Conservation (phyloP, 495 filamentous ascomycete genomes). For the Aspergillus egyptiacus region DNA sequence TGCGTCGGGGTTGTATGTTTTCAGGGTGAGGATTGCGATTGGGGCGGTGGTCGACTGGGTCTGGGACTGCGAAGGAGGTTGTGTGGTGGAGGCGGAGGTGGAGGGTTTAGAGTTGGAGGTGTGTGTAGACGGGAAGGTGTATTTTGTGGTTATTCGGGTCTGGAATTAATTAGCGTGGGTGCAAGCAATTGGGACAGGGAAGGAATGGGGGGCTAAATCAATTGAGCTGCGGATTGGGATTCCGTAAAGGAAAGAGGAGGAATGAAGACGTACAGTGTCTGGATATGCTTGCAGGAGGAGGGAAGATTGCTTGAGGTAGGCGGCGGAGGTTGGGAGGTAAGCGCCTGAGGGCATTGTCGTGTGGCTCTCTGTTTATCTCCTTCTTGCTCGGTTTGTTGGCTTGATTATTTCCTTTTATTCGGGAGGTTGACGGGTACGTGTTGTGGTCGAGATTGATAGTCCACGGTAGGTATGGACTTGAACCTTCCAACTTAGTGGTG, state of each 20-base stretch:
- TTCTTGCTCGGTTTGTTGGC: background rate
- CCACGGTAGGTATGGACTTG: no score
- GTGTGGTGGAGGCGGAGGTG: conserved; percentile 14
- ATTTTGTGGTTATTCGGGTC: conserved; percentile 82
- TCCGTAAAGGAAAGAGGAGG: no score
- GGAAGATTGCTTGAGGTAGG: conserved; percentile 59
- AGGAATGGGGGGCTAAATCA: background rate
- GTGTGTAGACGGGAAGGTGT: conserved; percentile 57
- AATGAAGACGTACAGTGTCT: conserved; percentile 52
- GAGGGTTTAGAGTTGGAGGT: conserved; percentile 20
- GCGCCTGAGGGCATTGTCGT: conserved; percentile 57
- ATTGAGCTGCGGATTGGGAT: no score
- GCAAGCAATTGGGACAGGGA: no score
- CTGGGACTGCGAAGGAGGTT: no score
- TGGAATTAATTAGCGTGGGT: background rate
- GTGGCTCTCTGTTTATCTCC: no score
- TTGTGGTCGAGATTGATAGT: background rate
- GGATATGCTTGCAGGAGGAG: conserved; percentile 59
- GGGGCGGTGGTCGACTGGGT: conserved; percentile 23
- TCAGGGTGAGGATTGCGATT: conserved; percentile 68
- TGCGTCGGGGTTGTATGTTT: conserved; percentile 80
- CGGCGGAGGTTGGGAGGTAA: conserved; percentile 53
- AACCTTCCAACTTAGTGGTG: background rate
- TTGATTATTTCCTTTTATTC: background rate
- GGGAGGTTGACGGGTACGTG: background rate